A percentile compares a stretch with the other conserved stretches of the same genome.
Evolutionary conservation across 2,329 filamentous ascomycete species (phyloP).

Genomic region (Penicillium frequentans): DNA sequence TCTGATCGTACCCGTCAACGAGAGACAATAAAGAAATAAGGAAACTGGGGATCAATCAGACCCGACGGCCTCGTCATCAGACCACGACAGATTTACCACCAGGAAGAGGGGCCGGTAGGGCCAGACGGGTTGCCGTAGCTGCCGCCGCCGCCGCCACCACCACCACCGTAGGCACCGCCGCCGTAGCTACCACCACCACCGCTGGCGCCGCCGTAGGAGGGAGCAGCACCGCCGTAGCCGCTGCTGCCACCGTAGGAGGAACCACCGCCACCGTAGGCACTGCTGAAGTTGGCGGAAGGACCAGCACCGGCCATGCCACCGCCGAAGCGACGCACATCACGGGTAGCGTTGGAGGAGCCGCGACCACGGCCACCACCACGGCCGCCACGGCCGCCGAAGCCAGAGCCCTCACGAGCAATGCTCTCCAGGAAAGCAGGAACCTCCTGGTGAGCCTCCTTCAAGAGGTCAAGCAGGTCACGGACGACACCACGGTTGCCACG

Average conservation of each 20-base stretch:
- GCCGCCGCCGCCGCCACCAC: constrained; percentile 26
- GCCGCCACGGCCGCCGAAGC: constrained; percentile 72
- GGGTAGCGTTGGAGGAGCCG: constrained; percentile 61
- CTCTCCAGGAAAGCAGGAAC: constrained; percentile 92
- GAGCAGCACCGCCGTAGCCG: constrained; percentile 36
- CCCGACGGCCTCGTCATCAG: constrained; percentile 41
- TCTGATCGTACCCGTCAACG: constrained; percentile 42
- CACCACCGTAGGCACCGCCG: constrained; percentile 29
- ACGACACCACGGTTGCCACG: constrained; percentile 98
- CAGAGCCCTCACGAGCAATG: constrained; percentile 89
- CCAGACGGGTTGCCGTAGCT: constrained; percentile 52
- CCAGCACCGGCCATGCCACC: constrained; percentile 38
- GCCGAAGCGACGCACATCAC: constrained; percentile 81
- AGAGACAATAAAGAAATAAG: constrained; percentile 33
- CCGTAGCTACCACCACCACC: constrained; percentile 28
- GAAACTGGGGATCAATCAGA: constrained; percentile 38
- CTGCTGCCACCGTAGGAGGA: constrained; percentile 29
- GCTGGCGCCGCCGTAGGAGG: constrained; percentile 35
- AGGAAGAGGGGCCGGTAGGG: constrained; percentile 51
- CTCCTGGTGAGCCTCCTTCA: constrained; percentile 99
- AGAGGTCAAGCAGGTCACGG: constrained; percentile 90
- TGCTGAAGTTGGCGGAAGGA: constrained; percentile 35
- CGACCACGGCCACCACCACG: constrained; percentile 73
- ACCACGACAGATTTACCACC: constrained; percentile 51
- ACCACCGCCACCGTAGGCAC: constrained; percentile 27